A percentile compares a stretch with the other conserved stretches of the same genome.
These are phyloP conservation scores for Musa balbisiana DNA, from an alignment of 202 grass and related monocot species.

Conservation along the genomic window DNA sequence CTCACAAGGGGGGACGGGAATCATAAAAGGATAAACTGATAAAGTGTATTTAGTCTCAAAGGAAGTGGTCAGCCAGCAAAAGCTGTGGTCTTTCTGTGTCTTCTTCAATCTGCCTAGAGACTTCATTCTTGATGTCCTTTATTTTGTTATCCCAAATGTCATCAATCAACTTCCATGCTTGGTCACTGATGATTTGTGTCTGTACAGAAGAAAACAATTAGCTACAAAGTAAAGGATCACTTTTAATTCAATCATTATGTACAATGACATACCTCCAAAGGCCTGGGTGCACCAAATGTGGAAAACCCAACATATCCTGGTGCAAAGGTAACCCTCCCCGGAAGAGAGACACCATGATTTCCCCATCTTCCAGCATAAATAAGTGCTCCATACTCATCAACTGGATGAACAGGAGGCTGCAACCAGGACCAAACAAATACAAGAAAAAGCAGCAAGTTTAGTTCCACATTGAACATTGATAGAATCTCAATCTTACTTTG, in stretches of 20 bases:
- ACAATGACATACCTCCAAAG: constrained; percentile 15
- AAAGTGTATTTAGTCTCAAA: background rate
- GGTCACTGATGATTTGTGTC: constrained; percentile 30
- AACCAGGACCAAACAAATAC: background rate
- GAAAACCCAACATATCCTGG: constrained; percentile 33
- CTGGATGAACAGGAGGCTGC: constrained; percentile 24
- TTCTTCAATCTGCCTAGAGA: constrained; percentile 23
- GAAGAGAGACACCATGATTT: constrained; percentile 30
- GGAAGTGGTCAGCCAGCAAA: constrained; percentile 16
- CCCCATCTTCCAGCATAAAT: constrained; percentile 36
- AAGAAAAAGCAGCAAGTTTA: background rate
- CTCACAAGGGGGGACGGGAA: too few species aligned
- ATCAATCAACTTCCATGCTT: constrained; percentile 30
- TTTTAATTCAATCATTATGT: background rate
- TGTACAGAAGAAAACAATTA: constrained; percentile 11
- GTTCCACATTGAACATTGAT: background rate
- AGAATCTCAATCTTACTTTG: too few species aligned
- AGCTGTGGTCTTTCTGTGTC: constrained; percentile 21
- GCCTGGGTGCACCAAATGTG: constrained; percentile 31
- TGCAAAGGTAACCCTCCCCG: constrained; percentile 32
- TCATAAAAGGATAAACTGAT: too few species aligned
- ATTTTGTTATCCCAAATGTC: constrained; percentile 24
- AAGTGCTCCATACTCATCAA: constrained; percentile 33
- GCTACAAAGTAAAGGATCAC: background rate
- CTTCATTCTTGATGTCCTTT: constrained; percentile 28